Percentiles rank a stretch among this genome's conserved stretches.
Conservation (phyloP, 2,329 filamentous ascomycete genomes). For the Sphaerulina populicola region DNA sequence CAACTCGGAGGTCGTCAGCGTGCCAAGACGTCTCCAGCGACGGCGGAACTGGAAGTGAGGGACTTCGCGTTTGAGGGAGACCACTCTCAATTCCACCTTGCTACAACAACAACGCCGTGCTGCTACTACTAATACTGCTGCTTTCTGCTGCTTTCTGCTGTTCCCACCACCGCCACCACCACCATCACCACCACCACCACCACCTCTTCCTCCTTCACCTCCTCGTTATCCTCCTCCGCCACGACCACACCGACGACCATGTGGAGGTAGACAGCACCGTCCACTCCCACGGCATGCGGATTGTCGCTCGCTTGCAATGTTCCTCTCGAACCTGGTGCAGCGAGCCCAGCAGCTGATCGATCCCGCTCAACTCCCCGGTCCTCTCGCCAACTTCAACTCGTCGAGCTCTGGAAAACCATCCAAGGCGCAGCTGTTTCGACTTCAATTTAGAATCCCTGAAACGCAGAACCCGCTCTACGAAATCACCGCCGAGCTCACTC, state of each 20-base stretch:
- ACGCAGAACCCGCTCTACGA: constrained; percentile 90
- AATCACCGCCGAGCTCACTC: constrained; percentile 90
- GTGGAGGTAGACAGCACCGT: background rate
- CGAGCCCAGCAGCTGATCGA: constrained; percentile 83
- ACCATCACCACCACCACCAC: background rate
- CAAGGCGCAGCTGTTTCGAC: constrained; percentile 86
- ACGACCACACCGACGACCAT: background rate
- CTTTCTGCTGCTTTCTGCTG: no score
- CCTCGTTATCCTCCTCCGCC: no score
- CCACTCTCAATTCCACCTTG: no score
- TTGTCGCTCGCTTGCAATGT: constrained; percentile 38
- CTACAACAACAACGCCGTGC: no score
- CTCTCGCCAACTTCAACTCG: constrained; percentile 39
- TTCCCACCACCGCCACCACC: background rate
- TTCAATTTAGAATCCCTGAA: constrained; percentile 89
- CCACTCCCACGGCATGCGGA: constrained; percentile 6
- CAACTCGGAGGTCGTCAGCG: no score
- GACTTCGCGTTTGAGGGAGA: no score
- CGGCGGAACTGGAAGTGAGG: no score
- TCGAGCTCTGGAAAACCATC: constrained; percentile 74
- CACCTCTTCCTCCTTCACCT: no score
- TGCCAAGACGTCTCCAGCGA: no score
- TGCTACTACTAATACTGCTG: no score
- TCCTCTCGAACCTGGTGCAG: constrained; percentile 75
- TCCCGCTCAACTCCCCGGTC: constrained; percentile 59